Evolutionary conservation across 169 alveolate species (phyloP).

Genomic region (Eimeria falciformis): DNA sequence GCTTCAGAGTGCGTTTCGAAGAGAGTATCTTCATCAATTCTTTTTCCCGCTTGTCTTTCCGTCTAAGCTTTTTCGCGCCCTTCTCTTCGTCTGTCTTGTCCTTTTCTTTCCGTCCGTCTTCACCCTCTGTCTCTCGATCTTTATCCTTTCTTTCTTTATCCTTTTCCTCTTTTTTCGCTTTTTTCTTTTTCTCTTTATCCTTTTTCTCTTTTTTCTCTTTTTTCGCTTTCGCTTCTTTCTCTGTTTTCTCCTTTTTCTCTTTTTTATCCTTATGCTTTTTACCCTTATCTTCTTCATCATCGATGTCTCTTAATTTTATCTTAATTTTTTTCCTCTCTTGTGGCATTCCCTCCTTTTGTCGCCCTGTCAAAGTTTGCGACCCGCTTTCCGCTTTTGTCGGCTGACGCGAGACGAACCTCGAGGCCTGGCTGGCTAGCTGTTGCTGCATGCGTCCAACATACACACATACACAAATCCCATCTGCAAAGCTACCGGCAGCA

Average conservation of each 20-base stretch:
- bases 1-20: constrained; percentile 8
- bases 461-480: background rate
- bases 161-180: background rate
- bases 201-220: background rate
- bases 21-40: constrained; percentile 2
- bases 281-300: background rate
- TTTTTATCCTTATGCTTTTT: background rate
- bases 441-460: background rate
- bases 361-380: background rate
- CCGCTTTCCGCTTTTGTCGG: no score
- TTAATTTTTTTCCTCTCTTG: background rate
- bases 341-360: background rate
- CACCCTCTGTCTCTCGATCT: background rate
- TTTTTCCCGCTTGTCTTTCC: background rate
- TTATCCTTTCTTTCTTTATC: background rate
- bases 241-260: background rate
- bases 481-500: background rate
- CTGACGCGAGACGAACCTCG: background rate
- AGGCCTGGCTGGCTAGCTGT: background rate
- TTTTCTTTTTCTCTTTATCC: background rate
- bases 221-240: background rate
- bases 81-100: background rate
- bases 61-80: background rate
- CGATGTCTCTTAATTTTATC: background rate
- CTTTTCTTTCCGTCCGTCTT: background rate